Base-by-base conservation (phyloP, 2,329 filamentous ascomycete species). In the Periconia sp. region DNA sequence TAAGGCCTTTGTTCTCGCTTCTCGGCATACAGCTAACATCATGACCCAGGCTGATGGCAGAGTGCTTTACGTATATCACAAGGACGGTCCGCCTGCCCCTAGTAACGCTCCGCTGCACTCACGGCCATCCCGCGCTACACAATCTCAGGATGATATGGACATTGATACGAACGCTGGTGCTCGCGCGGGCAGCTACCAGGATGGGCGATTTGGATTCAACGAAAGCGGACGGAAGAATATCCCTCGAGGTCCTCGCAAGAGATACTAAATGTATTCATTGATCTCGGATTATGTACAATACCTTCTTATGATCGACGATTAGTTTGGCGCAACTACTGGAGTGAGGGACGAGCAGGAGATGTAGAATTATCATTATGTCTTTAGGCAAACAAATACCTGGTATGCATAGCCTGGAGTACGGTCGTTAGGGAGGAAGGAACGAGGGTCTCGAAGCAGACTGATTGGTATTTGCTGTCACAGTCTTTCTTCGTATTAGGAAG, bases 61-160 rank as follows among this genome's bases (percentile, higher is more conserved):
- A 53, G 71, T 87, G 12, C 79, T 92, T 40, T 82, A 87, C 63
- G 86, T 92, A 26, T 91, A 87, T 66, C 73, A 83, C 67, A 89
- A 88, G 66, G 71, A 79, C 3, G 46, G 73, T 40, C n/a, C n/a
- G n/a, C n/a, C n/a, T n/a, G n/a, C n/a, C n/a, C 61, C 53, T 33
- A 66, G 49, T 50, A 55, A 35, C 26, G 44, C 65, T 16, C 54
- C 59, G 47, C 39, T 41, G 22, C 70, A 60, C 63, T 66, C 54
- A 33, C 50, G 53, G 32, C 52, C 55, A 22, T 51, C 51, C 17
- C 28, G 59, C 45, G 10, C 35, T 16, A n/a, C 55, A 71, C 43
- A 52, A 7, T 54, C 54, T 12, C 43, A 40, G 21, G 69, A 73
- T 21, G 61, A 63, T 24, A 77, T 78, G 75, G 73, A 77, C 6